Percentiles rank a stretch among this genome's conserved stretches.
These are phyloP conservation scores for Candida sithepensis DNA, from an alignment of 805 yeast species.

Conservation along the genomic window DNA sequence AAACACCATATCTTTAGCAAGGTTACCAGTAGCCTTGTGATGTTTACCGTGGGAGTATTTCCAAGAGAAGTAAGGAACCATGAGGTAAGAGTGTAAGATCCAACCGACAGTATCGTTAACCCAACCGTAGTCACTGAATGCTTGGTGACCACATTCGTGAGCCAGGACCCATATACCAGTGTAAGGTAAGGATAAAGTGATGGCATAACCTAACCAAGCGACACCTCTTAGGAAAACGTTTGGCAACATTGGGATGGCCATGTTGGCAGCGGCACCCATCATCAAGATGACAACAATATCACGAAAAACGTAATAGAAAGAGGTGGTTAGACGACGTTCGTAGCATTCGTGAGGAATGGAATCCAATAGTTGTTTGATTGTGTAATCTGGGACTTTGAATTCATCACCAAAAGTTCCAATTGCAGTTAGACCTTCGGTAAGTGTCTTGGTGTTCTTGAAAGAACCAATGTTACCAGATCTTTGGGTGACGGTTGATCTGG, in stretches of 20 bases:
- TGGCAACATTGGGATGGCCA: constrained; percentile 49
- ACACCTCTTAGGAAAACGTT: constrained; percentile 41
- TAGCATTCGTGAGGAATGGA: constrained; percentile 76
- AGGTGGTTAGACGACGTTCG: constrained; percentile 52
- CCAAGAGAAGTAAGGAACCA: constrained; percentile 90
- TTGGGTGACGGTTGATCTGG: constrained; percentile 22
- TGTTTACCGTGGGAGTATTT: constrained; percentile 80
- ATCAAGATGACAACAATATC: constrained; percentile 45
- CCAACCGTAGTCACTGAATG: constrained; percentile 68
- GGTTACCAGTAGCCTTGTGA: constrained; percentile 86
- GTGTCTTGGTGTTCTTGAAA: constrained; percentile 30
- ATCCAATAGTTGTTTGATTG: constrained; percentile 69
- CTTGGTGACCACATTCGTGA: constrained; percentile 90
- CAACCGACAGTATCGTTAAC: constrained; percentile 81
- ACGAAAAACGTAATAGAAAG: constrained; percentile 64
- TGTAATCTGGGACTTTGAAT: constrained; percentile 69
- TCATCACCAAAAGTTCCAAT: constrained; percentile 60
- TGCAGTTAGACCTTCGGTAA: constrained; percentile 46
- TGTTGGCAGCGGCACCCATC: constrained; percentile 46
- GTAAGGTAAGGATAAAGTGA: constrained; percentile 59
- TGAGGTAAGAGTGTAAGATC: constrained; percentile 71
- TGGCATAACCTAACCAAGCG: constrained; percentile 56
- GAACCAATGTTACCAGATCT: constrained; percentile 42
- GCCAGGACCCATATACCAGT: constrained; percentile 85
- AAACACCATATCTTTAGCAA: constrained; percentile 80